Percentiles rank a stretch among this genome's conserved stretches.
Evolutionary conservation across 164 flowering plant species (phyloP).

Genomic region (Sextonia rubra): DNA sequence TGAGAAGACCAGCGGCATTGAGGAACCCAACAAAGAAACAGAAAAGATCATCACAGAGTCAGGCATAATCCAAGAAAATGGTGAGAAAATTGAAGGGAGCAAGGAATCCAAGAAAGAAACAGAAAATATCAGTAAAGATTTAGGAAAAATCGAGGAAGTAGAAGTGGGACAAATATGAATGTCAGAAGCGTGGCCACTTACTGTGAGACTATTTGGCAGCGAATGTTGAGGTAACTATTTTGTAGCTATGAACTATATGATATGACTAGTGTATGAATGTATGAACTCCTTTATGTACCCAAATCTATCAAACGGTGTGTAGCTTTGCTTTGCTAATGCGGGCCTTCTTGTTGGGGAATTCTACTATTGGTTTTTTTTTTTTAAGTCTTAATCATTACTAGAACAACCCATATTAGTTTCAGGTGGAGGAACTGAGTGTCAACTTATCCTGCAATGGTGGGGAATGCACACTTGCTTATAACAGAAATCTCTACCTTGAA

Average conservation of each 20-base stretch:
- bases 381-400: no score
- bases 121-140: neutral
- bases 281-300: neutral
- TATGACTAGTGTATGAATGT: neutral
- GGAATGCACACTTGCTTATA: no score
- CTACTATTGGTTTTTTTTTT: no score
- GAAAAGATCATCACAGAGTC: neutral
- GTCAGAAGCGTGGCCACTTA: neutral
- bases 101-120: neutral
- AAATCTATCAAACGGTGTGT: neutral
- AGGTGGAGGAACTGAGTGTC: no score
- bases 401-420: no score
- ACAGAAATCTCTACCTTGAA: no score
- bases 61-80: neutral
- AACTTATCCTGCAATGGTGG: no score
- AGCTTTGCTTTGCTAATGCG: neutral
- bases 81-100: neutral
- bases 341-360: neutral
- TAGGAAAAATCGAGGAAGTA: neutral
- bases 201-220: neutral
- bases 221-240: neutral
- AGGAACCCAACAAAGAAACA: conserved; percentile 6
- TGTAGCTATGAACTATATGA: no score
- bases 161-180: conserved; percentile 4
- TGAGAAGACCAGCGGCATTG: conserved; percentile 6